Evolutionary conservation across 257 asterid genomes (phyloP), one percentile per base, ranked within the genome.

Genomic region (Jacaranda mimosifolia): DNA sequence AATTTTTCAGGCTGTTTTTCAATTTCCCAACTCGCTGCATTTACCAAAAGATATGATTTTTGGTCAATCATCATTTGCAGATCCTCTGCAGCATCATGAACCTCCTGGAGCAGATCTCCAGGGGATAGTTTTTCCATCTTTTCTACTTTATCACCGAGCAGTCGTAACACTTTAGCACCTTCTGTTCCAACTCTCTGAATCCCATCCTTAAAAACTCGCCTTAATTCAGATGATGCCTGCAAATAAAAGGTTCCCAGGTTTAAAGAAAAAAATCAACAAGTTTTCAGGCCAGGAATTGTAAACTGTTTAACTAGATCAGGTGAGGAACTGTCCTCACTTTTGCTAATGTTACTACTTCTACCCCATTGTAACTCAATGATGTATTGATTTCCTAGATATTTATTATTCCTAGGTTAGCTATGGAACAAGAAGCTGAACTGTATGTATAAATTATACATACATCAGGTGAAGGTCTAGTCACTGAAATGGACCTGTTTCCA

Each of bases 81-180:
- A 85, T 85, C 85, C 85, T 96, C 99, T 0, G 97, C 99, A n/a
- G 98, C 97, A 8, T 89, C 91, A 26, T 93, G 99, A 49, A 96
- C 91, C 69, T 88, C 85, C 0, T 96, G 86, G 38, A 96, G 97
- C 10, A 86, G 59, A 58, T 91, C 87, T 14, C 73, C 89, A 0
- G 91, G 82, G 65, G 86, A 70, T 10, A 93, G 94, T 67, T 87
- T 93, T 75, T 96, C 99, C 99, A 96, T 93, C 85, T 88, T 90
- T 80, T 95, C 97, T 48, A 95, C 94, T 84, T 95, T 93, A 52
- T 91, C 92, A 3, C 98, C 97, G 1, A 95, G 93, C 69, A 36
- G 59, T 17, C 87, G 89, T 68, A 95, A 62, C 76, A 96, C 92
- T 79, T 91, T 89, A 43, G 97, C 97, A 18, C 98, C 99, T 81